Evolutionary conservation across 2,329 filamentous ascomycete species (phyloP).

Genomic region (Venturia nashicola): DNA sequence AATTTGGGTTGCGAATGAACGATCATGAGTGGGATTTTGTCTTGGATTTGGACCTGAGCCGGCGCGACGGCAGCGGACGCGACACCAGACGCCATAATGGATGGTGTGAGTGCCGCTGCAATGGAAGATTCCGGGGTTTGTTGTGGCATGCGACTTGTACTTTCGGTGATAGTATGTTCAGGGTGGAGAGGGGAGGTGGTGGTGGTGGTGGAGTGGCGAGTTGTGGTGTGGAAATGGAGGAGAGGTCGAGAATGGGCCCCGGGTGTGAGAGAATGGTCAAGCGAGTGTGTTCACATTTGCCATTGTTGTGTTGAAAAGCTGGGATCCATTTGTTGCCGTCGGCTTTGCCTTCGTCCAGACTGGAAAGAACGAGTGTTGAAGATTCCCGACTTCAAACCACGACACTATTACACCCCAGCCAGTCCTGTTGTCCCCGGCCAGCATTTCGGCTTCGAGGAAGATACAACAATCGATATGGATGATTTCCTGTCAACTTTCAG

Average conservation of each 20-base stretch:
- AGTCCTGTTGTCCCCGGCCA: not conserved
- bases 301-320: not conserved
- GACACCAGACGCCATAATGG: not conserved
- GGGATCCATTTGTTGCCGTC: not conserved
- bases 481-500: no score
- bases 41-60: not conserved
- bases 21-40: not conserved
- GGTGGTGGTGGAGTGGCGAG: not conserved
- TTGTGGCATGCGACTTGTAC: not conserved
- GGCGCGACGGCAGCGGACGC: not conserved
- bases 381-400: not conserved
- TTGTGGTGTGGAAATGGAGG: not conserved
- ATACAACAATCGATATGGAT: no score
- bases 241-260: not conserved
- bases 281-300: not conserved
- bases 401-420: not conserved
- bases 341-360: not conserved
- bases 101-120: not conserved
- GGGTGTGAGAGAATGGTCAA: not conserved
- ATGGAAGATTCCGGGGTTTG: not conserved
- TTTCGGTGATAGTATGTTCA: not conserved
- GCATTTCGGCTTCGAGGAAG: no score
- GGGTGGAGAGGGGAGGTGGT: not conserved
- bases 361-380: conserved; percentile 2
- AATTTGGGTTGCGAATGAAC: not conserved